Evolutionary conservation across 2,329 filamentous ascomycete genomes (phyloP), one percentile per base, ranked within the genome.

Genomic region (Cordyceps cicadae): DNA sequence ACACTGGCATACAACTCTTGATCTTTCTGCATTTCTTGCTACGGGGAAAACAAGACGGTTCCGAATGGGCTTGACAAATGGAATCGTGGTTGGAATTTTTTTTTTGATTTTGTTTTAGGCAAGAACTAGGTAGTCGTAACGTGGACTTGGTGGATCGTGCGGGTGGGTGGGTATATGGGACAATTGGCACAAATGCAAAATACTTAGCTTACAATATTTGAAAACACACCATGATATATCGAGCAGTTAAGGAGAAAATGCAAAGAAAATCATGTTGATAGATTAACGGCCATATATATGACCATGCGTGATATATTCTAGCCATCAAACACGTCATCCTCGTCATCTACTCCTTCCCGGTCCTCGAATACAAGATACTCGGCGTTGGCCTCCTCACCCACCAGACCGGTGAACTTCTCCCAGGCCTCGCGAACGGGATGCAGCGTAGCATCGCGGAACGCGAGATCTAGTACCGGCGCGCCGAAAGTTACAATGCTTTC

Each of bases 351-450:
- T 15, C 79, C 81, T 69, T 92, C 87, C 26, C 90, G 81, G 62
- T 94, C 89, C 54, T 87, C 82, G 70, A 96, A 96, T 21, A 81
- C 77, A 82, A 97, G 86, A 67, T 94, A 97, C 50, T 81, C 73
- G 11, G 64, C 66, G 6, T 68, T 71, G 19, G 76, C 75, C 19
- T 77, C 76, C 19, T 76, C 76, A 1, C 71, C 75, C 5, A 80
- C 78, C 1, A 76, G 74, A 11, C 80, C 82, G 65, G 83, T 76
- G 4, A 92, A 79, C 54, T 77, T 75, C 63, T 81, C 77, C 92
- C 92, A 97, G 7, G 86, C 84, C 11, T 81, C 72, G 62, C 83
- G 83, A 2, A 96, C 89, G 29, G 83, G 73, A 7, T 85, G 81
- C 11, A 97, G 73, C 1, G 85, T 76, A 0, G 75, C 69, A 66